Percentiles rank a stretch among this genome's conserved stretches.
Evolutionary conservation across 2,329 filamentous ascomycete species (phyloP).

Genomic region (Phoma herbarum): DNA sequence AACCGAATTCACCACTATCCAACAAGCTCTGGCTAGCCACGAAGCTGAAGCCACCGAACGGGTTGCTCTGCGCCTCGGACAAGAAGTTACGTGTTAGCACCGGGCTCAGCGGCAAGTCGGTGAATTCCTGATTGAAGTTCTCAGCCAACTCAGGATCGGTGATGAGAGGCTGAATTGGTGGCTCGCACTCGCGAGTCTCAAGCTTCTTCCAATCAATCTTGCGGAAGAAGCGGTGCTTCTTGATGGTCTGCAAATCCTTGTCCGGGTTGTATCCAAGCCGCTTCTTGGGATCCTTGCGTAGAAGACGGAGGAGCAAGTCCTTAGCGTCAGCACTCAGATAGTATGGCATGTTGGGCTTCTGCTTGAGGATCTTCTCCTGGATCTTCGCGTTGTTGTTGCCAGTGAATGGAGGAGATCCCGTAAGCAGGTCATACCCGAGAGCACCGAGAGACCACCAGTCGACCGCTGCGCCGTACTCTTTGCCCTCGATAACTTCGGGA

Average conservation of each 20-base stretch:
- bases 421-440: constrained; percentile 90
- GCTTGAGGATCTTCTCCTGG: constrained; percentile 92
- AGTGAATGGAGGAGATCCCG: constrained; percentile 88
- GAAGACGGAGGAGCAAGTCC: constrained; percentile 86
- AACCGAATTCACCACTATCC: constrained; percentile 49
- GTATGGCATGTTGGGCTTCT: constrained; percentile 88
- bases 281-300: constrained; percentile 92
- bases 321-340: constrained; percentile 92
- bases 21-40: constrained; percentile 62
- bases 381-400: constrained; percentile 94
- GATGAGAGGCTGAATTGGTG: constrained; percentile 91
- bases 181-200: constrained; percentile 80
- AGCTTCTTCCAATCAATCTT: constrained; percentile 95
- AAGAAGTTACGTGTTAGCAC: constrained; percentile 53
- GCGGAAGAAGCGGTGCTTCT: constrained; percentile 94
- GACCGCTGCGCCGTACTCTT: constrained; percentile 90
- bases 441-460: constrained; percentile 99
- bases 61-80: constrained; percentile 52
- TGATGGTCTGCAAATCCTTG: constrained; percentile 84
- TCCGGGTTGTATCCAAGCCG: constrained; percentile 88
- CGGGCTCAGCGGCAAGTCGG: constrained; percentile 81
- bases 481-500: constrained; percentile 87
- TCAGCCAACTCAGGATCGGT: constrained; percentile 95
- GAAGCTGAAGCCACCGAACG: constrained; percentile 64
- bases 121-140: constrained; percentile 96